Evolutionary conservation across 306 rosid genomes (phyloP), one percentile per base, ranked within the genome.

Genomic region (Hippophae tibetana): DNA sequence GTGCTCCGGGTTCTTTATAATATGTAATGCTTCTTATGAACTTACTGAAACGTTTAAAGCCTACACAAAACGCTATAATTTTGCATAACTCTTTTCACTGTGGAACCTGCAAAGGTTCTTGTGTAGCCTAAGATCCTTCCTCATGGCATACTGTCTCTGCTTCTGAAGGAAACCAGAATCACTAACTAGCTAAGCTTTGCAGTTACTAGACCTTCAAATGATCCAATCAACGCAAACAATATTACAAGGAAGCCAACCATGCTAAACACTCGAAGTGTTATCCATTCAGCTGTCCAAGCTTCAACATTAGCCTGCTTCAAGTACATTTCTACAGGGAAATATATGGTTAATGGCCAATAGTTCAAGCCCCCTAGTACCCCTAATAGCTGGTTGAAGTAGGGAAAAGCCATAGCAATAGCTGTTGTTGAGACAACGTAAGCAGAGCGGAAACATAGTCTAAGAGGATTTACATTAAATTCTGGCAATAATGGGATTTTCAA

Each of bases 271-370:
- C 83, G 67, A 13, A 81, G 83, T 74, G 72, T 7, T 13, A 84
- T n/a, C 90, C 90, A 84, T 67, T 78, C 61, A 1, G 72, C 3
- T 5, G 87, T 74, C 87, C 90, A 84, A 13, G 82, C 44, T 65
- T 71, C 61, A 48, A 79, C 64, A 7, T 69, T 68, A 58, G 46
- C 7, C 59, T 69, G 83, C 68, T 72, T 78, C 66, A 84, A 31
- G 76, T 84, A 81, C 90, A 81, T 84, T 72, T 84, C 85, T 59
- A 84, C 85, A 1, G 90, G 90, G 51, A 81, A 84, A 71, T 84
- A 76, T 60, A 84, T 76, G 41, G 78, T 66, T 52, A 84, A 61
- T 27, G 90, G 90, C 81, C 85, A 84, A 31, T 66, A 84, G 60
- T 60, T 78, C 67, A 84, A 50, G 63, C 83, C 84, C 11, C 87